Conservation (phyloP, 2,329 filamentous ascomycete genomes). For the Trichoderma atroviride region DNA sequence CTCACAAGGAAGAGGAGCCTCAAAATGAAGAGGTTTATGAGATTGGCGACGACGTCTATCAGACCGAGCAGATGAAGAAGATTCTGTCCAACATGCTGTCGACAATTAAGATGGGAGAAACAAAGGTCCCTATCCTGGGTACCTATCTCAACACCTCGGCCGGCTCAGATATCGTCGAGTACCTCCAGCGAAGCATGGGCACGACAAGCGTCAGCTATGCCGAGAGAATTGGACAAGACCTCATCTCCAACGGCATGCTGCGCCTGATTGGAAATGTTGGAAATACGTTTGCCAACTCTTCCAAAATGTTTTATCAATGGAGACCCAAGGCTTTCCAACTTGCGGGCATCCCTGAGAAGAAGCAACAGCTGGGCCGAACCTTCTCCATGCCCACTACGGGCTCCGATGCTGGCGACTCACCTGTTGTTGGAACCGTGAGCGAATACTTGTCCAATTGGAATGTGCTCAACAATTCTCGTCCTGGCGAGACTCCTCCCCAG, state of each 20-base stretch:
- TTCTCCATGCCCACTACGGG: conserved; percentile 70
- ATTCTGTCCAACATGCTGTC: conserved; percentile 84
- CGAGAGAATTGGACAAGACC: conserved; percentile 91
- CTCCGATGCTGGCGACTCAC: conserved; percentile 66
- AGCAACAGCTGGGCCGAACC: conserved; percentile 69
- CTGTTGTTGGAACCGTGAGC: conserved; percentile 77
- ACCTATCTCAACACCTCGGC: conserved; percentile 92
- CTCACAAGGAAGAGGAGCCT: conserved; percentile 63
- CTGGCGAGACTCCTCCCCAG: conserved; percentile 90
- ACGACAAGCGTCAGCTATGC: conserved; percentile 85
- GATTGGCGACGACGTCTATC: conserved; percentile 86
- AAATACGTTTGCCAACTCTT: conserved; percentile 95
- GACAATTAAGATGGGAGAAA: conserved; percentile 83
- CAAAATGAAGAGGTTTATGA: conserved; percentile 80
- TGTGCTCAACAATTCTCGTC: conserved; percentile 76
- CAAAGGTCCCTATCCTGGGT: conserved; percentile 92
- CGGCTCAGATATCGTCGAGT: conserved; percentile 93
- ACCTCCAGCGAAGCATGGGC: conserved; percentile 85
- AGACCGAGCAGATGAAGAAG: conserved; percentile 86
- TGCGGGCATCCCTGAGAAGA: conserved; percentile 87
- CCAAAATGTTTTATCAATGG: conserved; percentile 97
- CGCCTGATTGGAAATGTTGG: conserved; percentile 92
- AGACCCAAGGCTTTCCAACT: conserved; percentile 87
- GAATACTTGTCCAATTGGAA: conserved; percentile 95
- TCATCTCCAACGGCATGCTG: conserved; percentile 83